A percentile compares a stretch with the other conserved stretches of the same genome.
These are phyloP conservation scores for Candida tibetensis DNA, from an alignment of 805 yeast genomes.

Conservation along the genomic window DNA sequence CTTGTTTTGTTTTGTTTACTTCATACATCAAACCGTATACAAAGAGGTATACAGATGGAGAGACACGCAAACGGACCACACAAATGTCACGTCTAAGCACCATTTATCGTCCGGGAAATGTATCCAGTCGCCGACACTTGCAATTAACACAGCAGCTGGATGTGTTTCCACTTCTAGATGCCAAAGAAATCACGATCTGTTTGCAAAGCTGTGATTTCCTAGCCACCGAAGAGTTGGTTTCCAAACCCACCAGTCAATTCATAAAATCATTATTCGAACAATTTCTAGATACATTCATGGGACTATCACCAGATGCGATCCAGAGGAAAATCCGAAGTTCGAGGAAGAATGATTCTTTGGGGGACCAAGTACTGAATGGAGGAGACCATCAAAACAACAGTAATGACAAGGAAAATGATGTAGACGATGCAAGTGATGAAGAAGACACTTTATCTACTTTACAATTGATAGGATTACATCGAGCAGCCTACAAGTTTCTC, in stretches of 20 bases:
- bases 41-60: not conserved
- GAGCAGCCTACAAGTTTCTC: constrained; percentile 60
- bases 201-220: constrained; percentile 59
- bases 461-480: constrained; percentile 53
- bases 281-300: constrained; percentile 58
- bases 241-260: constrained; percentile 56
- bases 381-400: not conserved
- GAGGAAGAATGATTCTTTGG: constrained; percentile 6
- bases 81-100: constrained; percentile 32
- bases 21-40: constrained; percentile 1
- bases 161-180: constrained; percentile 61
- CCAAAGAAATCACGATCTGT: constrained; percentile 56
- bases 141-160: constrained; percentile 35
- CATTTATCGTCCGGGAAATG: constrained; percentile 25
- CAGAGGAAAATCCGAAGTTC: constrained; percentile 17
- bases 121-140: constrained; percentile 16
- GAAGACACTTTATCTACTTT: constrained; percentile 38
- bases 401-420: constrained; percentile 6
- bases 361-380: not conserved
- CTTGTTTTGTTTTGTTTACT: constrained; percentile 1
- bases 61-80: not conserved
- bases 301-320: constrained; percentile 38
- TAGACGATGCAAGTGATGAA: constrained; percentile 23
- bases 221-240: constrained; percentile 57
- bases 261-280: constrained; percentile 56